phyloP scores from a whole-genome alignment of 2,329 filamentous ascomycete species.

The Ophiostoma fasciatum region DNA sequence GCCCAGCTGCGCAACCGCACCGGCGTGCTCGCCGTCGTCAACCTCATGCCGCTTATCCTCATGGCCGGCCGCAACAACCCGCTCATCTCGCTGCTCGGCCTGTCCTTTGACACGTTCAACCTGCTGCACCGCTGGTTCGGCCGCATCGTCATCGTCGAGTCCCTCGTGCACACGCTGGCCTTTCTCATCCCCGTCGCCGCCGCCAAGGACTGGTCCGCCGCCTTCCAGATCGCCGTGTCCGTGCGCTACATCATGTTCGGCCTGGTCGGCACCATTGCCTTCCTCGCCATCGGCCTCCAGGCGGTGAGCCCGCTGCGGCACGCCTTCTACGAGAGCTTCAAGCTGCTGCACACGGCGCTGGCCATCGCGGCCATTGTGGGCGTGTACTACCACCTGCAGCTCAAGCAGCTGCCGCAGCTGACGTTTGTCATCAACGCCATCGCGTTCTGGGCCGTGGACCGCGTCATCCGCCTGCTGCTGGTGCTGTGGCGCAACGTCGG shows the following conservation, averaged over 20 bases:
- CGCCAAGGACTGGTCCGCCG: conserved; percentile 31
- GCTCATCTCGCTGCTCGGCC: conserved; percentile 53
- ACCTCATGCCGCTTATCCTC: conserved; percentile 64
- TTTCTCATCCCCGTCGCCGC: conserved; percentile 33
- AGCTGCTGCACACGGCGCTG: conserved; percentile 53
- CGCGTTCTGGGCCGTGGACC: conserved; percentile 53
- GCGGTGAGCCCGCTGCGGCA: conserved; percentile 58
- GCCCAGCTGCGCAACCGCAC: conserved; percentile 49
- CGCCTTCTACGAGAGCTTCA: conserved; percentile 67
- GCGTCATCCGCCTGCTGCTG: conserved; percentile 41
- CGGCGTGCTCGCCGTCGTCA: conserved; percentile 55
- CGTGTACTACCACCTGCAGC: conserved; percentile 51
- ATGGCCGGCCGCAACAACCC: conserved; percentile 67
- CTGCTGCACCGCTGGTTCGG: conserved; percentile 69
- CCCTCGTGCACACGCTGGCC: conserved; percentile 48
- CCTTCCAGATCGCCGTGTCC: conserved; percentile 21
- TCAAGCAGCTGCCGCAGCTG: conserved; percentile 39
- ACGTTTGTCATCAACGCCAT: conserved; percentile 47
- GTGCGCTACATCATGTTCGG: conserved; percentile 42
- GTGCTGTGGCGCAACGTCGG: conserved; percentile 53
- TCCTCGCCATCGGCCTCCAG: conserved; percentile 50
- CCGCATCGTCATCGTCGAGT: conserved; percentile 57
- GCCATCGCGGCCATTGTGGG: conserved; percentile 45
- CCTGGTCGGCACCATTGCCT: conserved; percentile 45
- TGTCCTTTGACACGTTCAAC: conserved; percentile 75